Evolutionary conservation across 176 grass and related monocot genomes (phyloP).

Genomic region (Ensete glaucum): DNA sequence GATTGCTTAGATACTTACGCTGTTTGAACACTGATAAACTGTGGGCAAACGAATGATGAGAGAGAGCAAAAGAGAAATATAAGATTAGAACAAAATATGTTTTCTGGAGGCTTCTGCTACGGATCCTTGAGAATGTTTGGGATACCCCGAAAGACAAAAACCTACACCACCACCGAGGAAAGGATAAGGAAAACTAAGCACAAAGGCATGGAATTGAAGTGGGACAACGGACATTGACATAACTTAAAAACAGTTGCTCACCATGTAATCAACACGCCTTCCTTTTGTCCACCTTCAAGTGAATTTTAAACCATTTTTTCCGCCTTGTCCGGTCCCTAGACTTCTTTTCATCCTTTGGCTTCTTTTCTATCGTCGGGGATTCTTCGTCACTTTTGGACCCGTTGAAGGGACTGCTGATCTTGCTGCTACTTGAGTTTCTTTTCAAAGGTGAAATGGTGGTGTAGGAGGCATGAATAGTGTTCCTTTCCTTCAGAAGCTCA

Average conservation of each 20-base stretch:
- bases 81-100: background rate
- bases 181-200: slow-evolving; percentile 4
- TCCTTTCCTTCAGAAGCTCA: slow-evolving; percentile 73
- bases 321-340: slow-evolving; percentile 31
- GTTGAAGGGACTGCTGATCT: slow-evolving; percentile 45
- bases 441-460: slow-evolving; percentile 58
- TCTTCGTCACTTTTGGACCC: slow-evolving; percentile 36
- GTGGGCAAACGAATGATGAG: background rate
- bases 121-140: background rate
- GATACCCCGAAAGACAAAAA: background rate
- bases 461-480: slow-evolving; percentile 75
- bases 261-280: slow-evolving; percentile 63
- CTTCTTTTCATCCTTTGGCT: slow-evolving; percentile 54
- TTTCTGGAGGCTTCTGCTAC: background rate
- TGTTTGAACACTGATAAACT: background rate
- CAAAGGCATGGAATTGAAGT: background rate
- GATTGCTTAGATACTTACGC: background rate
- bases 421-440: slow-evolving; percentile 58
- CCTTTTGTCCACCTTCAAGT: slow-evolving; percentile 85
- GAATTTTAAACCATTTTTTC: slow-evolving; percentile 88
- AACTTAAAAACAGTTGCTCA: slow-evolving; percentile 5
- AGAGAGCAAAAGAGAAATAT: background rate
- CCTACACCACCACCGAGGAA: background rate
- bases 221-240: background rate
- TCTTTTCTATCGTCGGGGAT: slow-evolving; percentile 35